Conservation (phyloP, 345 rosid species). For the Boechera stricta region DNA sequence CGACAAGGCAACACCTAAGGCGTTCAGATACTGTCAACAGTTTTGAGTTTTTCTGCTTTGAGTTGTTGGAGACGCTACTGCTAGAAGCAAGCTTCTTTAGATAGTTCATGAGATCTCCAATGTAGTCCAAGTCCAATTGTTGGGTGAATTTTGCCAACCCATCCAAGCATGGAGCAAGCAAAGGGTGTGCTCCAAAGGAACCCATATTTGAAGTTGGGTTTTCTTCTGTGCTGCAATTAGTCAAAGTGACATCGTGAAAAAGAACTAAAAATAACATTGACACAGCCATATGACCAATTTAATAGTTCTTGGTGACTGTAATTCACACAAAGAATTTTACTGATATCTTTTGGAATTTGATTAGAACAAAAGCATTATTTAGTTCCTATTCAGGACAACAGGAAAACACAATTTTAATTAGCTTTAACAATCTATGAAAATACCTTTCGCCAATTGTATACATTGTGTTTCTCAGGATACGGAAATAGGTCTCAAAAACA, state of each 20-base stretch:
- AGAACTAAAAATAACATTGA: neutral
- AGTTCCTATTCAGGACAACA: neutral
- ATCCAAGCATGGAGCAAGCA: conserved; percentile 80
- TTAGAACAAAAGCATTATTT: neutral
- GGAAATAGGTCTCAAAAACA: conserved; percentile 89
- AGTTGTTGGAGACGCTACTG: conserved; percentile 45
- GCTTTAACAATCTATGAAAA: conserved; percentile 19
- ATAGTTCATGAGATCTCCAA: conserved; percentile 88
- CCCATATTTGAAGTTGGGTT: conserved; percentile 44
- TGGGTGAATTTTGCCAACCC: conserved; percentile 92
- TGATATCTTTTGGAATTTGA: neutral
- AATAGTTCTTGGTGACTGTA: conserved; percentile 13
- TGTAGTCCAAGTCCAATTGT: conserved; percentile 80
- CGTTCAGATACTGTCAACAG: conserved; percentile 72
- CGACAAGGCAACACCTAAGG: conserved; percentile 88
- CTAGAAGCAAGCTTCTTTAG: conserved; percentile 83
- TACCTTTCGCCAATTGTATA: conserved; percentile 61
- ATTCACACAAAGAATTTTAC: conserved; percentile 8
- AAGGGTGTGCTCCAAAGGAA: conserved; percentile 60
- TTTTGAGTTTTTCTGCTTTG: conserved; percentile 49
- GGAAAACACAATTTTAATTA: conserved; percentile 16
- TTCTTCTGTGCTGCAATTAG: conserved; percentile 56
- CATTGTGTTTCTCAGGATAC: conserved; percentile 80
- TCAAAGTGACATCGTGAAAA: neutral
- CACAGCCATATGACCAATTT: conserved; percentile 3